A percentile compares a stretch with the other conserved stretches of the same genome.
Conservation (phyloP, 805 yeast genomes). For the Phaffomyces antillensis region DNA sequence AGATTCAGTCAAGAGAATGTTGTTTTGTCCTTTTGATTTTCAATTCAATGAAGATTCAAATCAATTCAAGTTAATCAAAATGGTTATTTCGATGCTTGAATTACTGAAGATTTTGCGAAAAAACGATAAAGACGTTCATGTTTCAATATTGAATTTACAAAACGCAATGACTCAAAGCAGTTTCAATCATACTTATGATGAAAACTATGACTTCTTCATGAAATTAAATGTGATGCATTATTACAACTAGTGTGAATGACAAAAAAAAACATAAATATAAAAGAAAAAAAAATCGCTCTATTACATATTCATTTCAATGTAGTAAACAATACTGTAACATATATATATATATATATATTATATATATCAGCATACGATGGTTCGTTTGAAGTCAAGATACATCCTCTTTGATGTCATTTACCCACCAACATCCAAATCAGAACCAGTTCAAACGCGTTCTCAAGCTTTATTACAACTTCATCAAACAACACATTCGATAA, state of each 20-base stretch:
- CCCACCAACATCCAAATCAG: slow-evolving; percentile 37
- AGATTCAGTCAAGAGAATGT: slow-evolving; percentile 5
- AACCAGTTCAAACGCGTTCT: slow-evolving; percentile 25
- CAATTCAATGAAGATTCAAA: neutral
- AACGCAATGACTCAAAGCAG: slow-evolving; percentile 15
- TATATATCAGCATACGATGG: too few species aligned
- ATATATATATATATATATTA: too few species aligned
- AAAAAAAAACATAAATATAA: too few species aligned
- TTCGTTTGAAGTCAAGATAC: slow-evolving; percentile 79
- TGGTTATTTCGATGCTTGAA: neutral
- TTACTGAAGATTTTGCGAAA: neutral
- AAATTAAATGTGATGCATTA: slow-evolving; percentile 14
- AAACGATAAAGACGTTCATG: neutral
- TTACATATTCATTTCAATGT: too few species aligned
- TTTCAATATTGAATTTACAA: slow-evolving; percentile 12
- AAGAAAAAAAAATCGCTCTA: neutral
- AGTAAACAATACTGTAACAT: too few species aligned
- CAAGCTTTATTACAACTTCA: slow-evolving; percentile 41
- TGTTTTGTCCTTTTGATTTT: slow-evolving; percentile 14
- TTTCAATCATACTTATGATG: slow-evolving; percentile 1
- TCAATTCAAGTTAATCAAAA: slow-evolving; percentile 5
- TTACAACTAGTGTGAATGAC: neutral
- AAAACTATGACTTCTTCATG: slow-evolving; percentile 7
- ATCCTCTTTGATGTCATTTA: slow-evolving; percentile 71
- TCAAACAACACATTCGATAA: slow-evolving; percentile 40